These are phyloP conservation scores for Giardia muris DNA, from an alignment of 208 protist species.

Conservation along the genomic window DNA sequence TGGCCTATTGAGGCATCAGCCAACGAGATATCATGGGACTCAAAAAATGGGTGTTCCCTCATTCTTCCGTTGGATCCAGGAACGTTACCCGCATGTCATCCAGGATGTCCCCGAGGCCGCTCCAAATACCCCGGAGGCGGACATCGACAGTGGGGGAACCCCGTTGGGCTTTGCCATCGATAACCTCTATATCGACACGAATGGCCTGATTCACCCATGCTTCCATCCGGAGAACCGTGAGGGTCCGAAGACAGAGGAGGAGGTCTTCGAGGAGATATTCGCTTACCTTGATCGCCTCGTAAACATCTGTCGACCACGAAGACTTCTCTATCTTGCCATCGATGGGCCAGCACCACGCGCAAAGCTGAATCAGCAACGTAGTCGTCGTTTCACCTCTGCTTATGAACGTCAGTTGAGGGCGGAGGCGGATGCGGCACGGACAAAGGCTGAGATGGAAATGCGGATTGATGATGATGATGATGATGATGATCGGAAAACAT, in stretches of 20 bases:
- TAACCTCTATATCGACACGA: slow-evolving; percentile 99
- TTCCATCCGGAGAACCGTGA: slow-evolving; percentile 77
- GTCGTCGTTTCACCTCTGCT: slow-evolving; percentile 76
- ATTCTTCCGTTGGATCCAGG: slow-evolving; percentile 7
- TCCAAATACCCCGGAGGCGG: neutral
- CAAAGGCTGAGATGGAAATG: slow-evolving; percentile 49
- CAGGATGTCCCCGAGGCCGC: neutral
- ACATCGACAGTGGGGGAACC: neutral
- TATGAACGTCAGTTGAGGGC: slow-evolving; percentile 61
- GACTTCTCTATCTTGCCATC: slow-evolving; percentile 83
- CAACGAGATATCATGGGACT: no score
- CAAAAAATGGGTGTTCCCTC: slow-evolving; percentile 18
- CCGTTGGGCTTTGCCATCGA: slow-evolving; percentile 54
- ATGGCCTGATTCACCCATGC: slow-evolving; percentile 96
- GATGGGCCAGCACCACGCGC: slow-evolving; percentile 71
- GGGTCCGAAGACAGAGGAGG: slow-evolving; percentile 60
- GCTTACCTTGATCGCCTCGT: slow-evolving; percentile 84
- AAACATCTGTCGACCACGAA: slow-evolving; percentile 69
- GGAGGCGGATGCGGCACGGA: slow-evolving; percentile 50
- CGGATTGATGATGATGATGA: neutral
- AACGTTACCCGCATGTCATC: neutral
- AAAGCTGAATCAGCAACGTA: slow-evolving; percentile 98
- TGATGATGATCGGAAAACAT: no score
- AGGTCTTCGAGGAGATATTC: slow-evolving; percentile 79
- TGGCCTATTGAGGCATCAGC: no score